Conservation (phyloP, 306 rosid species). For the Glycyrrhiza uralensis region DNA sequence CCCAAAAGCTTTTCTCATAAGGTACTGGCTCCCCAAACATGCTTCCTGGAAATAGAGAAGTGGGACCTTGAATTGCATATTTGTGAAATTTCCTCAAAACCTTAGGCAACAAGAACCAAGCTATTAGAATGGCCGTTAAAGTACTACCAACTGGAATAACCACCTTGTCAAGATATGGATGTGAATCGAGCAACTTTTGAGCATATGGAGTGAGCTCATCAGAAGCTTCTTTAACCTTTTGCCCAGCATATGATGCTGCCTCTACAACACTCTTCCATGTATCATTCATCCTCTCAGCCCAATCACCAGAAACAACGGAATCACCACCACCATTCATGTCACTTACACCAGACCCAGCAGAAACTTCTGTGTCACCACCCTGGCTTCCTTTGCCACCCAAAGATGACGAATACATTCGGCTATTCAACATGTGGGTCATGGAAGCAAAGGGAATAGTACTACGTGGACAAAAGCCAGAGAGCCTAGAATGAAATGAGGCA, state of each 20-base stretch:
- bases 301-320: constrained; percentile 44
- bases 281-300: constrained; percentile 54
- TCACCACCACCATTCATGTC: constrained; percentile 35
- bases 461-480: constrained; percentile 18
- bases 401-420: constrained; percentile 43
- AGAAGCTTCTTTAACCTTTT: constrained; percentile 67
- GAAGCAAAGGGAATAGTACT: constrained; percentile 35
- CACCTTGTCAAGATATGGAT: constrained; percentile 62
- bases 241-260: constrained; percentile 44
- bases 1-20: constrained; percentile 86
- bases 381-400: constrained; percentile 43
- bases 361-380: constrained; percentile 39
- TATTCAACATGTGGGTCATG: constrained; percentile 22
- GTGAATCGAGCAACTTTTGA: constrained; percentile 59
- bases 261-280: constrained; percentile 62
- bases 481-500: constrained; percentile 28
- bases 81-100: constrained; percentile 72
- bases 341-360: constrained; percentile 47
- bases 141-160: constrained; percentile 64
- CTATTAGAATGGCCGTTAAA: constrained; percentile 62
- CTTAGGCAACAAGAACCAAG: constrained; percentile 86
- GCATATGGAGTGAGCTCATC: constrained; percentile 59
- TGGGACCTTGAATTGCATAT: constrained; percentile 58
- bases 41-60: constrained; percentile 47
- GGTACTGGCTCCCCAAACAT: constrained; percentile 42